Percentiles rank a stretch among this genome's conserved stretches.
These are phyloP conservation scores for Acanthochlamys bracteata DNA, from an alignment of 106 monocot species.

Conservation along the genomic window DNA sequence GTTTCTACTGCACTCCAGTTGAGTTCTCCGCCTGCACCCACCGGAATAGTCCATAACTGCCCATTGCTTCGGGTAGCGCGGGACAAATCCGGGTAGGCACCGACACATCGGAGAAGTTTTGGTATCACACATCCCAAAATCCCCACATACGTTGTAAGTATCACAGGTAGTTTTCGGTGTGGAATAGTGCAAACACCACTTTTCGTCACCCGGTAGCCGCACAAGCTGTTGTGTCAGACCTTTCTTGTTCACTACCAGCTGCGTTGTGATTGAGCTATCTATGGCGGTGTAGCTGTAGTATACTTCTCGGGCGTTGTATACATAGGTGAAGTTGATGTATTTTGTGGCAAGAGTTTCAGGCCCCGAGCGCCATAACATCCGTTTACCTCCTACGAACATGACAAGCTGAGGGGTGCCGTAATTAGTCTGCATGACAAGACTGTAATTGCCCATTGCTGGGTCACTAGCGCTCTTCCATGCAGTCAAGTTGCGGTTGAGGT, in stretches of 20 bases:
- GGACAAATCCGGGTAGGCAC: constrained; percentile 19
- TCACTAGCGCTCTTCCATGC: constrained; percentile 14
- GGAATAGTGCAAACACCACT: constrained; percentile 18
- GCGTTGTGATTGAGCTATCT: constrained; percentile 1
- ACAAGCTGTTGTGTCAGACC: constrained; percentile 10
- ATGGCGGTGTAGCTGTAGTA: constrained; percentile 2
- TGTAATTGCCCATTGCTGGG: constrained; percentile 6
- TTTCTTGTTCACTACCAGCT: constrained; percentile 5
- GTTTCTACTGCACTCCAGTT: constrained; percentile 8
- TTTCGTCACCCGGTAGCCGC: constrained; percentile 1
- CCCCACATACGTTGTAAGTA: constrained; percentile 12
- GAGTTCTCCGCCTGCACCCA: constrained; percentile 16
- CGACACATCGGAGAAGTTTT: constrained; percentile 2
- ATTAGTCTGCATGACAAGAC: not conserved
- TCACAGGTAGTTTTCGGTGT: constrained; percentile 31
- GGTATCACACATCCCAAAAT: constrained; percentile 15
- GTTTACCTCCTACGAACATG: not conserved
- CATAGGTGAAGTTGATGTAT: constrained; percentile 13
- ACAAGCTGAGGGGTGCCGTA: not conserved
- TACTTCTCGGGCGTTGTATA: constrained; percentile 10
- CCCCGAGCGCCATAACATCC: constrained; percentile 13
- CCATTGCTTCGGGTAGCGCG: constrained; percentile 11
- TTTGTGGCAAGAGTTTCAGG: constrained; percentile 1
- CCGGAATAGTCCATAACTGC: not conserved
- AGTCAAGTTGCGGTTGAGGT: constrained; percentile 2